phyloP scores from a whole-genome alignment of 805 yeast species.

The Candida michaelii region DNA sequence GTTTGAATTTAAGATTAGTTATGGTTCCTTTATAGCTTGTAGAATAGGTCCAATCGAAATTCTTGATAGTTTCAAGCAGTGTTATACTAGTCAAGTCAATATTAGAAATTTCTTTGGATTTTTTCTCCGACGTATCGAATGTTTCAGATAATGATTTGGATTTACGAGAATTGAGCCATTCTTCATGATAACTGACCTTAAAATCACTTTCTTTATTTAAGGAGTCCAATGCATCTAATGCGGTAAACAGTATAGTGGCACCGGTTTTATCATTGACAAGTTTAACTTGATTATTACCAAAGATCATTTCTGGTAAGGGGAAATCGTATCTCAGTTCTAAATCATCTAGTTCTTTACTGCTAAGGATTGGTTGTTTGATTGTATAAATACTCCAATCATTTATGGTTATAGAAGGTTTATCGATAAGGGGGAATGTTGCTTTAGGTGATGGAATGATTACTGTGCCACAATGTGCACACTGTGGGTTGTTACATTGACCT shows the following conservation, averaged over 20 bases:
- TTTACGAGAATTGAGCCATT: slow-evolving; percentile 59
- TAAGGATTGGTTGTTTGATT: slow-evolving; percentile 72
- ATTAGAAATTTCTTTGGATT: slow-evolving; percentile 23
- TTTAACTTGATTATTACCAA: slow-evolving; percentile 75
- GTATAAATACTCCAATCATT: slow-evolving; percentile 78
- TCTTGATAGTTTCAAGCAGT: slow-evolving; percentile 64
- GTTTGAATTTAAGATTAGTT: slow-evolving; percentile 19
- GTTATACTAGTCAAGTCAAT: slow-evolving; percentile 38
- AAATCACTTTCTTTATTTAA: slow-evolving; percentile 34
- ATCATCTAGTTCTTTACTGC: slow-evolving; percentile 67
- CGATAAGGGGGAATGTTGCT: slow-evolving; percentile 61
- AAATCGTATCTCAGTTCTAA: slow-evolving; percentile 59
- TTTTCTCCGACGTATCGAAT: slow-evolving; percentile 24
- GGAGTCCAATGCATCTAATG: slow-evolving; percentile 65
- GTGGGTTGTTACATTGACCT: slow-evolving; percentile 40
- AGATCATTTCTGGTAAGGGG: slow-evolving; percentile 97
- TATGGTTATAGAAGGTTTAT: slow-evolving; percentile 67
- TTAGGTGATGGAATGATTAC: slow-evolving; percentile 79
- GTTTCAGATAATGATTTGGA: slow-evolving; percentile 19
- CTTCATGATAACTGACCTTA: slow-evolving; percentile 80
- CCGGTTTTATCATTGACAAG: slow-evolving; percentile 41
- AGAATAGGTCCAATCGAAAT: slow-evolving; percentile 97
- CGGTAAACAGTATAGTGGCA: slow-evolving; percentile 62
- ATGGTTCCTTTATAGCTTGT: slow-evolving; percentile 71
- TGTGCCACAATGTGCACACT: slow-evolving; percentile 65